These are phyloP conservation scores for Wickerhamiella cacticola DNA, from an alignment of 805 yeast species.

Conservation along the genomic window DNA sequence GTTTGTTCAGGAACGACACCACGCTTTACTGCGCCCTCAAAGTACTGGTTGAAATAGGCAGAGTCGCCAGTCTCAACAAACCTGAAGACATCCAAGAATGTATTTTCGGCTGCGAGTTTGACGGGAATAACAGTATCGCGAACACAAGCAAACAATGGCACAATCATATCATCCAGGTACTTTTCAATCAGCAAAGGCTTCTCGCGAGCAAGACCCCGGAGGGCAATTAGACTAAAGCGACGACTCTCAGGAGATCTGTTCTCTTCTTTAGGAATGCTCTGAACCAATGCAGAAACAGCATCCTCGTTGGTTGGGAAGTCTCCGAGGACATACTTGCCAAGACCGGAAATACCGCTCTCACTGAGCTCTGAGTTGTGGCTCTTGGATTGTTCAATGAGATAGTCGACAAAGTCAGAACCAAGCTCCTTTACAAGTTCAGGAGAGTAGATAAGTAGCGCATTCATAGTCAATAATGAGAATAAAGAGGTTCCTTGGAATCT, in stretches of 20 bases:
- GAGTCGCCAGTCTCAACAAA: slow-evolving; percentile 48
- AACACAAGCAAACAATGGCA: slow-evolving; percentile 68
- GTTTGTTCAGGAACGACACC: slow-evolving; percentile 21
- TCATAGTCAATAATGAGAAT: slow-evolving; percentile 22
- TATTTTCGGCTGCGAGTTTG: slow-evolving; percentile 88
- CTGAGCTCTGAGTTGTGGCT: slow-evolving; percentile 32
- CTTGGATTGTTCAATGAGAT: slow-evolving; percentile 67
- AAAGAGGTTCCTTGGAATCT: slow-evolving; percentile 7
- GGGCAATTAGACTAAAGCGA: slow-evolving; percentile 61
- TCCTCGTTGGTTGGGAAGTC: slow-evolving; percentile 32
- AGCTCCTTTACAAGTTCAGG: slow-evolving; percentile 25
- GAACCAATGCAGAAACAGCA: slow-evolving; percentile 34
- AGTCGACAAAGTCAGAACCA: slow-evolving; percentile 62
- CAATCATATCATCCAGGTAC: slow-evolving; percentile 45
- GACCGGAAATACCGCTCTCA: slow-evolving; percentile 67
- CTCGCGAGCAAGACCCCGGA: slow-evolving; percentile 61
- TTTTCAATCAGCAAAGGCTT: slow-evolving; percentile 43
- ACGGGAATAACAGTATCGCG: slow-evolving; percentile 85
- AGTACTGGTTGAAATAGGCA: slow-evolving; percentile 53
- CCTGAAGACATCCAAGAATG: slow-evolving; percentile 58
- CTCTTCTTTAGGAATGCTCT: slow-evolving; percentile 41
- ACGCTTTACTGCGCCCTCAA: slow-evolving; percentile 30
- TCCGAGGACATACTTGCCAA: slow-evolving; percentile 61
- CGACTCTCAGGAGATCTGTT: slow-evolving; percentile 64
- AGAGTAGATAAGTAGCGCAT: slow-evolving; percentile 24